These are phyloP conservation scores for Kuraishia floccosa DNA, from an alignment of 805 yeast species.

Conservation along the genomic window DNA sequence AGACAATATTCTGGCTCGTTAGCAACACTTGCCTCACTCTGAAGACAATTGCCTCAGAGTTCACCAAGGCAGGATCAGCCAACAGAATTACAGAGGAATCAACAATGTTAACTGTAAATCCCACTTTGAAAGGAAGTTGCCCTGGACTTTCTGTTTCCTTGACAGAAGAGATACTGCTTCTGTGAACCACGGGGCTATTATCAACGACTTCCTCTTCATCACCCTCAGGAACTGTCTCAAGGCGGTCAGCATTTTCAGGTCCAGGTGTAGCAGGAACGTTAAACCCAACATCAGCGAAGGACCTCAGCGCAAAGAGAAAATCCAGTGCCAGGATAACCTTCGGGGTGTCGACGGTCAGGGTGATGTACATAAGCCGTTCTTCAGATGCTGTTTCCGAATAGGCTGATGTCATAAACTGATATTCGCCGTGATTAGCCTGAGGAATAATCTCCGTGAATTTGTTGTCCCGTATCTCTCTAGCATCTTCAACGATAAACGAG, in stretches of 20 bases:
- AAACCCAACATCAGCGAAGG: conserved; percentile 44
- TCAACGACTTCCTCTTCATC: background rate
- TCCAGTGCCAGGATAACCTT: conserved; percentile 75
- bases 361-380: conserved; percentile 31
- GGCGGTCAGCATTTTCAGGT: background rate
- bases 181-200: background rate
- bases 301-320: conserved; percentile 66
- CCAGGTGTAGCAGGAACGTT: conserved; percentile 6
- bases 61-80: conserved; percentile 60
- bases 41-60: conserved; percentile 85
- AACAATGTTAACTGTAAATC: conserved; percentile 55
- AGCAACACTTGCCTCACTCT: conserved; percentile 70
- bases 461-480: conserved; percentile 49
- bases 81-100: conserved; percentile 70
- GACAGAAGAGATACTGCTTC: background rate
- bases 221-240: background rate
- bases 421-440: conserved; percentile 40
- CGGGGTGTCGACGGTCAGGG: conserved; percentile 71
- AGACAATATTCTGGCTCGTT: conserved; percentile 53
- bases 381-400: conserved; percentile 27
- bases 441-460: conserved; percentile 79
- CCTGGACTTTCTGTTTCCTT: background rate
- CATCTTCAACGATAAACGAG: conserved; percentile 72
- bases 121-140: conserved; percentile 14
- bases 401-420: conserved; percentile 59